These are phyloP conservation scores for Gossypium australe DNA, from an alignment of 345 rosid species.

Conservation along the genomic window DNA sequence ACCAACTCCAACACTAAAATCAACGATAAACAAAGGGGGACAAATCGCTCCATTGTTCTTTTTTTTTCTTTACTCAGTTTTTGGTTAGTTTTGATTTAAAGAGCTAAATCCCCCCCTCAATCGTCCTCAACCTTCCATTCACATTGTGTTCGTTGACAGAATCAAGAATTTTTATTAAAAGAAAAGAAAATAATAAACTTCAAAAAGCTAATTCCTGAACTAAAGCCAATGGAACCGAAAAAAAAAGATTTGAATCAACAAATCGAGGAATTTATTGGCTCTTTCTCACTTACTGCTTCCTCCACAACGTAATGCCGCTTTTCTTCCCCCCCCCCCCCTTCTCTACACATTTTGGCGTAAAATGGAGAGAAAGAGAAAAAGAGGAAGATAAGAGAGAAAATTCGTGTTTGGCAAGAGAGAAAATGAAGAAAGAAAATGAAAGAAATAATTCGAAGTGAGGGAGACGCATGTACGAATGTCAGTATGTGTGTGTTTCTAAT, in stretches of 20 bases:
- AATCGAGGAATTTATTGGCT: not conserved
- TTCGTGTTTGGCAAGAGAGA: no score
- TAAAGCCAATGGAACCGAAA: not conserved
- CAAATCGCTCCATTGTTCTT: constrained; percentile 23
- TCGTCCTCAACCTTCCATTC: not conserved
- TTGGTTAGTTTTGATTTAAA: not conserved
- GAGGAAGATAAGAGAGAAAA: not conserved
- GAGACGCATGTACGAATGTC: no score
- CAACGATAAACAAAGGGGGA: constrained; percentile 37
- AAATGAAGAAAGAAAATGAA: not conserved
- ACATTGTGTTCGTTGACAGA: not conserved
- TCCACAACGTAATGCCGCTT: not conserved
- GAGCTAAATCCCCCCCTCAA: not conserved
- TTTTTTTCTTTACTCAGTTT: not conserved
- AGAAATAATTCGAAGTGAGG: not conserved
- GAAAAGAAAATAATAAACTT: not conserved
- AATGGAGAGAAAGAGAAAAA: not conserved
- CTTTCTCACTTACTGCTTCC: not conserved
- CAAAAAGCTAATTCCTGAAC: not conserved
- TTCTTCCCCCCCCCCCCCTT: no score
- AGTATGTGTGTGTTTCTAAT: not conserved
- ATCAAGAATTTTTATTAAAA: not conserved
- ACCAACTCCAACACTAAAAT: constrained; percentile 41
- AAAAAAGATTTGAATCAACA: not conserved
- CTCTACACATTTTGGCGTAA: not conserved